Conservation (phyloP, 169 alveolate genomes). For the Eimeria necatrix region DNA sequence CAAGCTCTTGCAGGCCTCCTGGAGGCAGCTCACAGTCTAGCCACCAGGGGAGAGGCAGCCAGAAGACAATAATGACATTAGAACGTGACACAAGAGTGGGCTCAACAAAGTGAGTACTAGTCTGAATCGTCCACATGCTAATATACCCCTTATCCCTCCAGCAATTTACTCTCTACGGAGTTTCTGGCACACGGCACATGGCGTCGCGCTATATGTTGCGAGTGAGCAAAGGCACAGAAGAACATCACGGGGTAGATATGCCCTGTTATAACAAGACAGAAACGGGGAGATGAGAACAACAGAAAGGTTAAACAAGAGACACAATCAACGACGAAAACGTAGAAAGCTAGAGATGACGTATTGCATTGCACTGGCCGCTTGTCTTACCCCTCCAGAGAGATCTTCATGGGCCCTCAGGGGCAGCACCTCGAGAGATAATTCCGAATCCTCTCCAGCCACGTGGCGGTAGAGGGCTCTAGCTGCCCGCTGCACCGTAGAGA, state of each 20-base stretch:
- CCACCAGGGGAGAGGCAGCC: no score
- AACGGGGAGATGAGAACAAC: background rate
- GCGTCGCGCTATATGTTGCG: no score
- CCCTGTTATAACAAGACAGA: no score
- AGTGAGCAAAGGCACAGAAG: no score
- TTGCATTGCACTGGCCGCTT: background rate
- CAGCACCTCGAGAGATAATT: conserved; percentile 22
- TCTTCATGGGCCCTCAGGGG: conserved; percentile 35
- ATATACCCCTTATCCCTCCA: background rate
- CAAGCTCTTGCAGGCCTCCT: no score
- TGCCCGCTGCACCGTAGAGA: conserved; percentile 6
- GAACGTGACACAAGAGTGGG: background rate
- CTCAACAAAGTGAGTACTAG: no score
- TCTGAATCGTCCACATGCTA: no score
- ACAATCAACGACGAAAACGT: background rate
- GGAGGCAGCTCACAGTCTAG: no score
- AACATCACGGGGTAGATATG: no score
- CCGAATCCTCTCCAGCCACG: conserved; percentile 63
- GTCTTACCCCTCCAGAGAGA: conserved; percentile 7
- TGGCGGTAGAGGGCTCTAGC: conserved; percentile 45
- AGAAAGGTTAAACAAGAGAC: background rate
- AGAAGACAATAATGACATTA: background rate
- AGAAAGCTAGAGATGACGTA: background rate
- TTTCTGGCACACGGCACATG: no score
- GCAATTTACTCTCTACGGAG: no score